Conservation (phyloP, 345 rosid genomes). For the Citrus unshiu region DNA sequence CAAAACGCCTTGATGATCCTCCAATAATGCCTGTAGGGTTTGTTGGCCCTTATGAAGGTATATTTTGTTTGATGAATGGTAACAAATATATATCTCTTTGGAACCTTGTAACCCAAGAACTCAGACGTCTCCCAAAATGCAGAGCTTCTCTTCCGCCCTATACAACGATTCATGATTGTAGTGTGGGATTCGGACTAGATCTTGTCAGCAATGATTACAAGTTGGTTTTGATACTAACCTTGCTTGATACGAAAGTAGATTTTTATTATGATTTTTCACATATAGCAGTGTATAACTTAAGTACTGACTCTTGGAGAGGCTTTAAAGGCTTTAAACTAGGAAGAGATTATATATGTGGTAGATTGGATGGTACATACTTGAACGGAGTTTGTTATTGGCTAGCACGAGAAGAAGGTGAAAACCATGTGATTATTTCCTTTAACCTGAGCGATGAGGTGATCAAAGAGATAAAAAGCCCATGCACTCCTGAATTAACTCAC, state of each 20-base stretch:
- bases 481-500: neutral
- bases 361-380: neutral
- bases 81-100: neutral
- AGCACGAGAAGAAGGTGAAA: neutral
- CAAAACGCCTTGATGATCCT: no score
- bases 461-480: neutral
- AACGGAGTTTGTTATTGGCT: slow-evolving; percentile 3
- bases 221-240: neutral
- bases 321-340: neutral
- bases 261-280: neutral
- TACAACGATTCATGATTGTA: neutral
- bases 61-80: neutral
- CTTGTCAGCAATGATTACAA: neutral
- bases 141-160: neutral
- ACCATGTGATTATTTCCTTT: neutral
- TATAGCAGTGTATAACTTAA: neutral
- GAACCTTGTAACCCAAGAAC: neutral
- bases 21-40: neutral
- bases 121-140: neutral
- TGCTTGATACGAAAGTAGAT: neutral
- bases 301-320: no score
- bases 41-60: neutral
- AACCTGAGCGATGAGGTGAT: neutral
- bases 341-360: neutral
- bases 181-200: slow-evolving; percentile 1